These are phyloP conservation scores for Aspergillus nomiae DNA, from an alignment of 2,329 filamentous ascomycete genomes.

Conservation along the genomic window DNA sequence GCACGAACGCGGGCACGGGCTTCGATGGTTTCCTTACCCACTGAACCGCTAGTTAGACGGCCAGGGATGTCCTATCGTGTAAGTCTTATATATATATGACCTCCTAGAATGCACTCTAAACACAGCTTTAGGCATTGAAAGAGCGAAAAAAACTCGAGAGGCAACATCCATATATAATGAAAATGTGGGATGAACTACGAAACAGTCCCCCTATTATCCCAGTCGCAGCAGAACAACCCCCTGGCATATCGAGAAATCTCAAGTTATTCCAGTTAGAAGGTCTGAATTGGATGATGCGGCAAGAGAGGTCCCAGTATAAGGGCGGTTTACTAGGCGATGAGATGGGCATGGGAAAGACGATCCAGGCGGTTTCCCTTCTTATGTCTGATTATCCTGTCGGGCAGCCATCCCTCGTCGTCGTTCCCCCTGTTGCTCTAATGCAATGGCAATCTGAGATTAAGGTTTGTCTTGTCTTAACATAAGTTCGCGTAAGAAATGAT, in stretches of 20 bases:
- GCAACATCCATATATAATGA: constrained; percentile 75
- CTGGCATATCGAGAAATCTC: constrained; percentile 75
- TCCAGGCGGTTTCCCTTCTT: constrained; percentile 94
- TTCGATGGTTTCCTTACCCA: not conserved
- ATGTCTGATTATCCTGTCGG: constrained; percentile 95
- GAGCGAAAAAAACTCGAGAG: constrained; percentile 70
- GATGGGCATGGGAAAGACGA: constrained; percentile 99
- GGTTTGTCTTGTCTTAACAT: constrained; percentile 43
- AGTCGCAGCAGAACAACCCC: constrained; percentile 69
- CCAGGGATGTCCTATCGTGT: constrained; percentile 31
- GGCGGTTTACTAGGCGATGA: constrained; percentile 93
- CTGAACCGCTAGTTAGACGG: constrained; percentile 5
- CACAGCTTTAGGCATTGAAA: constrained; percentile 39
- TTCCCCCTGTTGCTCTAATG: constrained; percentile 91
- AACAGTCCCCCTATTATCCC: constrained; percentile 67
- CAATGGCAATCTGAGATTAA: constrained; percentile 87
- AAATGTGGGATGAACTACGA: constrained; percentile 82
- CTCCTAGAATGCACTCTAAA: constrained; percentile 32
- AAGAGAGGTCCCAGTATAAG: constrained; percentile 82
- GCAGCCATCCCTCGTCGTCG: constrained; percentile 80
- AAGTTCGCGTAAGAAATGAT: not conserved
- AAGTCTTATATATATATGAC: constrained; percentile 25
- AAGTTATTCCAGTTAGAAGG: constrained; percentile 95
- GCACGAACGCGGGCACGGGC: constrained; percentile 3
- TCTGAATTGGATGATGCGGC: constrained; percentile 88